Conservation (phyloP, 768 basidiomycete species). For the Rhizopogon roseolus region DNA sequence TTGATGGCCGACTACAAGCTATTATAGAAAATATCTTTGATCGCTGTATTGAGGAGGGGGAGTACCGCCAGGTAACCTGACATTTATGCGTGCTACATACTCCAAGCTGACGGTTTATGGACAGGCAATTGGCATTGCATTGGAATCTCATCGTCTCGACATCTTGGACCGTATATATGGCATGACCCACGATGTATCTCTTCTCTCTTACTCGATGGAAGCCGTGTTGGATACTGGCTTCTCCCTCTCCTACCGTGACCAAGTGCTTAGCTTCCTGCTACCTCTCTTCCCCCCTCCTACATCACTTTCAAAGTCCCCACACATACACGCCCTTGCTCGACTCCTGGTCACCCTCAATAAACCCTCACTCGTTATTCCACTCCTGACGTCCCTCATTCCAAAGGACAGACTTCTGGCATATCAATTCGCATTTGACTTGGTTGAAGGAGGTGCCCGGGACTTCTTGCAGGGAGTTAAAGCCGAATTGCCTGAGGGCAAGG, state of each 20-base stretch:
- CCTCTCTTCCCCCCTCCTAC: conserved; percentile 81
- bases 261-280: conserved; percentile 73
- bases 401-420: conserved; percentile 78
- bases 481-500: conserved; percentile 63
- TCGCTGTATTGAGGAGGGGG: conserved; percentile 81
- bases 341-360: conserved; percentile 86
- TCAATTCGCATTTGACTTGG: conserved; percentile 94
- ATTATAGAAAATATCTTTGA: conserved; percentile 90
- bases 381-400: conserved; percentile 67
- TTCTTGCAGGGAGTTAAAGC: conserved; percentile 76
- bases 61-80: conserved; percentile 74
- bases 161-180: conserved; percentile 76
- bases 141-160: conserved; percentile 88
- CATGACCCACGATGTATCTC: conserved; percentile 65
- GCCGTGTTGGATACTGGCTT: conserved; percentile 88
- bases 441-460: conserved; percentile 91
- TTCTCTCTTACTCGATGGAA: conserved; percentile 90
- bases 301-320: conserved; percentile 66
- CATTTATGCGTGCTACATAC: not conserved
- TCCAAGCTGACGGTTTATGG: not conserved
- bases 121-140: conserved; percentile 91
- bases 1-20: conserved; percentile 73
- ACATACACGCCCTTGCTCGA: conserved; percentile 79
- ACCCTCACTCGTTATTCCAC: conserved; percentile 69
- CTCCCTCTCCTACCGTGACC: conserved; percentile 78